These are phyloP conservation scores for Tylopilus subfusipes DNA, from an alignment of 768 basidiomycete species.

Conservation along the genomic window DNA sequence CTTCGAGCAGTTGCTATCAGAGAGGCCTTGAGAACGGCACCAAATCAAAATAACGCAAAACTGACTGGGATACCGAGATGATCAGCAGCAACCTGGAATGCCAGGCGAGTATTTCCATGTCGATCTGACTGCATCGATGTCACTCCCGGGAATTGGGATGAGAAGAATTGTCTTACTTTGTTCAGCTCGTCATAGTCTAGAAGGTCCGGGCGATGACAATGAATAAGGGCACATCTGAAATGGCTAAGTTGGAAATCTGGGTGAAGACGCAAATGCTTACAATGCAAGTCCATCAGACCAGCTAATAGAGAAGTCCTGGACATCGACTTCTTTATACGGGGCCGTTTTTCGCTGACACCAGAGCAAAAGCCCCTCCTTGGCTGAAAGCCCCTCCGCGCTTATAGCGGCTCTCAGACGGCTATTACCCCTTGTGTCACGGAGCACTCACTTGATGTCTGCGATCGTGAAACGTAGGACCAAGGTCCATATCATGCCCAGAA, in stretches of 20 bases:
- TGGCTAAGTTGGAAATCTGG: slow-evolving; percentile 6
- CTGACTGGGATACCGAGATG: slow-evolving; percentile 88
- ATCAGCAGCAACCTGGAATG: slow-evolving; percentile 85
- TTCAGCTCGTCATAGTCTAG: slow-evolving; percentile 84
- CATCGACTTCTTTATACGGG: slow-evolving; percentile 86
- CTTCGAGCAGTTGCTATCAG: slow-evolving; percentile 86
- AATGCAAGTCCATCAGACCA: slow-evolving; percentile 96
- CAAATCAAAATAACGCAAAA: slow-evolving; percentile 7
- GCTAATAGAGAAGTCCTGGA: slow-evolving; percentile 88
- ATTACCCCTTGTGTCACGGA: not conserved
- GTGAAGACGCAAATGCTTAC: slow-evolving; percentile 43
- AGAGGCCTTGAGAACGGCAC: not conserved
- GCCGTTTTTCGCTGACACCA: slow-evolving; percentile 98
- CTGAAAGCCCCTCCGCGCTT: slow-evolving; percentile 97
- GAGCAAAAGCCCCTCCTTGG: slow-evolving; percentile 92
- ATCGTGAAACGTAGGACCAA: slow-evolving; percentile 96
- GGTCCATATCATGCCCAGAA: slow-evolving; percentile 99
- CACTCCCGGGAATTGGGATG: not conserved
- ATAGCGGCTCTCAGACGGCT: slow-evolving; percentile 11
- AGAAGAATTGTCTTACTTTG: slow-evolving; percentile 50
- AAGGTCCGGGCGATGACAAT: slow-evolving; percentile 94
- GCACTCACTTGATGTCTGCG: slow-evolving; percentile 88
- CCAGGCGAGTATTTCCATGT: slow-evolving; percentile 79
- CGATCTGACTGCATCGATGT: slow-evolving; percentile 55
- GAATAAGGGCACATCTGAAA: slow-evolving; percentile 90